These are phyloP conservation scores for Sugiyamaella valdiviana DNA, from an alignment of 805 yeast genomes.

Conservation along the genomic window DNA sequence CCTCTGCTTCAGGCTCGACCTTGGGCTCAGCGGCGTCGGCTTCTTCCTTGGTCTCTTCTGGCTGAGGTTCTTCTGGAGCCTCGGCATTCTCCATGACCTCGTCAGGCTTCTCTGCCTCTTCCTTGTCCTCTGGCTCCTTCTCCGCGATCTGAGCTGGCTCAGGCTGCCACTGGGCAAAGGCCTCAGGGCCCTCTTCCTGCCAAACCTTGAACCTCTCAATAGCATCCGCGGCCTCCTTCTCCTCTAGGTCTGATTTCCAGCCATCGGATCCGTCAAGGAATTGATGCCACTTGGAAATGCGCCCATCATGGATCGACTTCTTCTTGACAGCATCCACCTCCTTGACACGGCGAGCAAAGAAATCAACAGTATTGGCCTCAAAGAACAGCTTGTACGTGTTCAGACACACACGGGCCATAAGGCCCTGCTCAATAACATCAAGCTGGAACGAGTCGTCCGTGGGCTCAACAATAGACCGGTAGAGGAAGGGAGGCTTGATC, in stretches of 20 bases:
- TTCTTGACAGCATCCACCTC: constrained; percentile 16
- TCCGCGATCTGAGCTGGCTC: constrained; percentile 11
- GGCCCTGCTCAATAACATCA: constrained; percentile 60
- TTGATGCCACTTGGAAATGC: constrained; percentile 30
- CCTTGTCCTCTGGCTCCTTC: constrained; percentile 10
- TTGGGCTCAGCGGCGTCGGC: constrained; percentile 9
- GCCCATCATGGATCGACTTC: constrained; percentile 8
- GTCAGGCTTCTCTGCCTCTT: constrained; percentile 11
- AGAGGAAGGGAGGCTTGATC: constrained; percentile 73
- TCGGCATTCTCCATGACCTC: constrained; percentile 3
- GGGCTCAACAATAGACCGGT: constrained; percentile 33
- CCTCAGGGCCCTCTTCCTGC: constrained; percentile 24
- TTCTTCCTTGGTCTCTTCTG: not conserved
- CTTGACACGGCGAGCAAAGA: constrained; percentile 58
- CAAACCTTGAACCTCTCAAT: constrained; percentile 24
- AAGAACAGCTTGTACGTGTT: constrained; percentile 76
- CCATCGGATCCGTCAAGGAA: constrained; percentile 51
- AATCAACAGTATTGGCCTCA: constrained; percentile 73
- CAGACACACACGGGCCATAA: constrained; percentile 72
- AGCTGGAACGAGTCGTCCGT: constrained; percentile 23
- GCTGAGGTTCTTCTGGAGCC: not conserved
- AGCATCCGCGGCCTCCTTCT: constrained; percentile 30
- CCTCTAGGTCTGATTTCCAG: constrained; percentile 47
- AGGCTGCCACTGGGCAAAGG: constrained; percentile 9
- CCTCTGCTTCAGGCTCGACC: constrained; percentile 11